phyloP scores from a whole-genome alignment of 306 rosid species.

The Purshia tridentata region DNA sequence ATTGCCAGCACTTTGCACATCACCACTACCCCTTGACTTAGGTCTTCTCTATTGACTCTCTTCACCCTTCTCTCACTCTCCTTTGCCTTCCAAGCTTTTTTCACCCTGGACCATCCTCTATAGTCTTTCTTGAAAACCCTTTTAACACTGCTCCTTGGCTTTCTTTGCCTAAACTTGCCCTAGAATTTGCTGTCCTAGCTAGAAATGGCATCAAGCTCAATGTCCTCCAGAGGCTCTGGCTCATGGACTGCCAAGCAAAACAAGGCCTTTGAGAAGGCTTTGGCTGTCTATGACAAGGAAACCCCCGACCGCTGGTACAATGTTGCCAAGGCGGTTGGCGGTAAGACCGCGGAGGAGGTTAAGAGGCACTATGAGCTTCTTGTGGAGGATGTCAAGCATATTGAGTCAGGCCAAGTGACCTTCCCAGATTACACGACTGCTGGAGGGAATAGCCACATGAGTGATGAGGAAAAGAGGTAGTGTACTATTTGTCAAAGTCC shows the following conservation, averaged over 20 bases:
- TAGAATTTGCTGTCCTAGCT: neutral
- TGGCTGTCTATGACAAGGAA: constrained; percentile 84
- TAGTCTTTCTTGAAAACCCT: neutral
- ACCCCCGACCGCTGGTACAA: constrained; percentile 93
- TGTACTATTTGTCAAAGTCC: neutral
- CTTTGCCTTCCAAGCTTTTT: constrained; percentile 8
- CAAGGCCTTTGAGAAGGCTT: constrained; percentile 89
- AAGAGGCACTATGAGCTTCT: constrained; percentile 78
- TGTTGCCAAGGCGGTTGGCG: constrained; percentile 84
- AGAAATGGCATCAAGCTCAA: constrained; percentile 72
- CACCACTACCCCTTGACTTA: constrained; percentile 26
- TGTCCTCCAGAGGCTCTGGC: constrained; percentile 53
- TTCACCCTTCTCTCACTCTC: constrained; percentile 4
- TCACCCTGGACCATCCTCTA: neutral
- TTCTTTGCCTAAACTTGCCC: too few relatives aligned
- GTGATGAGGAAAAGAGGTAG: constrained; percentile 61
- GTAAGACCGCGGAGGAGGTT: constrained; percentile 80
- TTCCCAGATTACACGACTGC: constrained; percentile 67
- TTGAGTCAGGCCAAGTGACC: constrained; percentile 80
- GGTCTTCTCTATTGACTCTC: constrained; percentile 22
- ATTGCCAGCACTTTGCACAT: constrained; percentile 39
- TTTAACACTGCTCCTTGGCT: neutral
- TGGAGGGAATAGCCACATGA: constrained; percentile 21
- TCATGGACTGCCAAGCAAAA: constrained; percentile 90
- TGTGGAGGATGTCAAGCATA: constrained; percentile 68